Percentiles rank a stretch among this genome's conserved stretches.
These are phyloP conservation scores for Lojkania enalia DNA, from an alignment of 2,329 filamentous ascomycete species.

Conservation along the genomic window DNA sequence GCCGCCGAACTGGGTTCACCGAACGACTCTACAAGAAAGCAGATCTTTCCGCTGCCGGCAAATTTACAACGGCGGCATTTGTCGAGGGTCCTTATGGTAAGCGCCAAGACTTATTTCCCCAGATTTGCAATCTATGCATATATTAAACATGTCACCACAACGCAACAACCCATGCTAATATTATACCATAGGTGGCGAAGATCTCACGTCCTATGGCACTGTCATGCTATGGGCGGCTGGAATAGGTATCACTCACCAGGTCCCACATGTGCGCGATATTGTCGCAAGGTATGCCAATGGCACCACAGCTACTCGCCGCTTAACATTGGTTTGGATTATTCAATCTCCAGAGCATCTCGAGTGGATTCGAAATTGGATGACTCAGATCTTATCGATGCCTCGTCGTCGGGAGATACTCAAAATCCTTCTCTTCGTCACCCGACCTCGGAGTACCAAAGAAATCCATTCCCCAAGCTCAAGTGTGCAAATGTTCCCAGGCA, in stretches of 20 bases:
- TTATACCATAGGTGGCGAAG: conserved; percentile 64
- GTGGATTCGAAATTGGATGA: conserved; percentile 94
- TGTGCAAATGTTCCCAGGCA: conserved; percentile 89
- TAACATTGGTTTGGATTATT: conserved; percentile 91
- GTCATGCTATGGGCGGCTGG: conserved; percentile 88
- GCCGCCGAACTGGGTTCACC: conserved; percentile 86
- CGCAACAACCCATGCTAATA: conserved; percentile 31
- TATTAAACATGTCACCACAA: conserved; percentile 24
- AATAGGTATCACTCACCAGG: conserved; percentile 92
- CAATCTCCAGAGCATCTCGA: conserved; percentile 86
- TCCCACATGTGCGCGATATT: conserved; percentile 79
- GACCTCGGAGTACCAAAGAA: conserved; percentile 80
- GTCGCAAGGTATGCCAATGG: conserved; percentile 62
- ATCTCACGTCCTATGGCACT: conserved; percentile 89
- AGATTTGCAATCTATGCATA: conserved; percentile 27
- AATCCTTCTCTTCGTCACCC: conserved; percentile 87
- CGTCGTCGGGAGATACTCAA: conserved; percentile 79
- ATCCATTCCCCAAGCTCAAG: conserved; percentile 75
- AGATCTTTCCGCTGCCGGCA: conserved; percentile 54
- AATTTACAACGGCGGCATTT: conserved; percentile 68
- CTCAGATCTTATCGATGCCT: conserved; percentile 78
- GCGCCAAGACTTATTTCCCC: conserved; percentile 27
- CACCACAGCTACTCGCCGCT: conserved; percentile 76
- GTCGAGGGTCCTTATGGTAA: conserved; percentile 83
- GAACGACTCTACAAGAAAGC: conserved; percentile 76